Conservation (phyloP, 208 protist genomes). For the Crithidia thermophila region DNA sequence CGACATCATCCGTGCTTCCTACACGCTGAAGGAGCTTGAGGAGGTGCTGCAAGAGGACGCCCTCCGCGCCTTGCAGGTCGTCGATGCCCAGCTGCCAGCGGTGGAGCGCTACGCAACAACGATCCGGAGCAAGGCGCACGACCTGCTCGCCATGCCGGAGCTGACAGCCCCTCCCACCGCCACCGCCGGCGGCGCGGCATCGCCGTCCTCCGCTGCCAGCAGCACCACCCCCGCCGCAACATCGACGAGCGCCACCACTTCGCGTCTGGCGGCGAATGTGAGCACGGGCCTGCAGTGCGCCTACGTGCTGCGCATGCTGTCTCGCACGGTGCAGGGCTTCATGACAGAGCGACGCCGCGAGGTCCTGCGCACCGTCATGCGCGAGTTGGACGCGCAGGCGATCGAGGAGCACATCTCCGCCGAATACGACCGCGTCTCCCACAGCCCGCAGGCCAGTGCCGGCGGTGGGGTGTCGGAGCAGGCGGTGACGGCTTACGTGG, state of each 20-base stretch:
- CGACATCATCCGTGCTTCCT: conserved; percentile 62
- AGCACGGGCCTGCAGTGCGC: conserved; percentile 68
- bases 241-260: conserved; percentile 3
- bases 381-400: conserved; percentile 59
- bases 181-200: background rate
- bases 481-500: conserved; percentile 32
- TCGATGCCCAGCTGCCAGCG: conserved; percentile 49
- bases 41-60: conserved; percentile 44
- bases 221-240: background rate
- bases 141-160: conserved; percentile 51
- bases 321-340: conserved; percentile 49
- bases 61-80: conserved; percentile 61
- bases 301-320: conserved; percentile 54
- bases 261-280: conserved; percentile 34
- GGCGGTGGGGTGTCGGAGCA: conserved; percentile 28
- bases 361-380: conserved; percentile 63
- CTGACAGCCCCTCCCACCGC: conserved; percentile 13
- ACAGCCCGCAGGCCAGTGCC: background rate
- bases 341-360: conserved; percentile 82
- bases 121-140: conserved; percentile 53
- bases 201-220: too few relatives aligned
- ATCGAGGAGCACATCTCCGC: conserved; percentile 49
- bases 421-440: conserved; percentile 23
- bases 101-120: conserved; percentile 52
- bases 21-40: conserved; percentile 68